Evolutionary conservation across 139 green algal species (phyloP), one percentile per base, ranked within the genome.

Genomic region (Klebsormidium nitens): DNA sequence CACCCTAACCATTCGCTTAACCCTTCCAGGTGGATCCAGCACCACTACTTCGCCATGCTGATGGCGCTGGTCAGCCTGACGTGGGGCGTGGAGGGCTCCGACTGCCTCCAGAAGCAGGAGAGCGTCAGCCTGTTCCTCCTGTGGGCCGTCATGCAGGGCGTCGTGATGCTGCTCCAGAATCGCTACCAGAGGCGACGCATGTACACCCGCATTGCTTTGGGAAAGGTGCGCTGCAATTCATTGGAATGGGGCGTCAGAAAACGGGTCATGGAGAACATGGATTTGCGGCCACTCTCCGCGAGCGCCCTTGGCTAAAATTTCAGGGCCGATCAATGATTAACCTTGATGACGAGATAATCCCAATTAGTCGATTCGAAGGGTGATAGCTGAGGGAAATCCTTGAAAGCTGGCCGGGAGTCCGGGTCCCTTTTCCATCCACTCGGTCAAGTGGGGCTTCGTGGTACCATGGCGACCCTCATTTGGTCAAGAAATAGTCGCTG

Each of bases 11-110:
- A 61, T 26, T 61, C 23, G 52, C 11, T 34, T 11, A 17, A 61
- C 26, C 26, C n/a, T 31, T 32, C 5, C 66, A 75, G 66, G 66
- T 96, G 90, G 91, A 94, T 97, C 57, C 78, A 85, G 38, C 92
- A 97, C 84, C 93, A 98, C 86, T 95, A 93, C 82, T 92, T 87
- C 84, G 86, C 84, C 23, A 84, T 89, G 2, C 71, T 59, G 3
- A 88, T 84, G 37, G 84, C 80, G 39, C 69, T 95, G 55, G 70
- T 93, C 3, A 85, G 95, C 75, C 82, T 98, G 28, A 89, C 87
- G 5, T 84, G 96, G 66, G 89, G 91, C 0, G 84, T 96, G 5
- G 89, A 95, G 58, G 66, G 61, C 1, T 39, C 39, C 23, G 66
- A 73, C 39, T 83, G 68, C 65, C 39, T 38, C 11, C 29, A 59